These are phyloP conservation scores for Xylaria sp. DNA, from an alignment of 2,329 filamentous ascomycete species.

Conservation along the genomic window DNA sequence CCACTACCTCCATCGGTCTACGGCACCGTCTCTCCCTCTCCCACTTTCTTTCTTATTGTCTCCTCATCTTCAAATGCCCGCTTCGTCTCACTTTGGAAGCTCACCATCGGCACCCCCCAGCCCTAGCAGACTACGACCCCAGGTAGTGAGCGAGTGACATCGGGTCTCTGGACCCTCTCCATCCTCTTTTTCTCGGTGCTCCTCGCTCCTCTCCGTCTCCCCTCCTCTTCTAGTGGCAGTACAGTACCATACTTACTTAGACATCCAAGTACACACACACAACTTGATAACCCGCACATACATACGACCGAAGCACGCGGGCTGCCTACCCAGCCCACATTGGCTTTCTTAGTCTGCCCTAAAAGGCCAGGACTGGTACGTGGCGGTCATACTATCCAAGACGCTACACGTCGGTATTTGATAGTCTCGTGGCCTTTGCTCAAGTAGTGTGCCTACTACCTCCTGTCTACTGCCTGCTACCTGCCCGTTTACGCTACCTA, in stretches of 20 bases:
- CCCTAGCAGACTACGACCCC: constrained; percentile 11
- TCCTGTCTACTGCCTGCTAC: too few species aligned
- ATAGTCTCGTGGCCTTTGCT: constrained; percentile 14
- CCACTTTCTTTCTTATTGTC: too few species aligned
- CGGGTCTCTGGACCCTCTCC: background rate
- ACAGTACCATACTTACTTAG: background rate
- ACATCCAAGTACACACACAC: too few species aligned
- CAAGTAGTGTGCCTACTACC: background rate
- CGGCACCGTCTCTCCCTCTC: background rate
- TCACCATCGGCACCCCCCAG: constrained; percentile 13
- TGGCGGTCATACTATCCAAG: background rate
- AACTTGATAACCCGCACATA: too few species aligned
- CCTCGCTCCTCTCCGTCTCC: constrained; percentile 2
- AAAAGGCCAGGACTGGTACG: constrained; percentile 11
- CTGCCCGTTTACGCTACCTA: too few species aligned
- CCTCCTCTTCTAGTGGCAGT: background rate
- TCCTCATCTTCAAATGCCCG: background rate
- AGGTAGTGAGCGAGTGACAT: constrained; percentile 9
- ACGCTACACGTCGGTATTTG: constrained; percentile 14
- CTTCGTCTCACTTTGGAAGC: constrained; percentile 13
- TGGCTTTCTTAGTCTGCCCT: constrained; percentile 21
- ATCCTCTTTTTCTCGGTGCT: constrained; percentile 17
- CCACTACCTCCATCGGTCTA: background rate
- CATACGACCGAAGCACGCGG: too few species aligned
- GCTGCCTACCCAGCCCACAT: constrained; percentile 13